Evolutionary conservation across 2,329 filamentous ascomycete species (phyloP).

Genomic region (Cercospora sp.): DNA sequence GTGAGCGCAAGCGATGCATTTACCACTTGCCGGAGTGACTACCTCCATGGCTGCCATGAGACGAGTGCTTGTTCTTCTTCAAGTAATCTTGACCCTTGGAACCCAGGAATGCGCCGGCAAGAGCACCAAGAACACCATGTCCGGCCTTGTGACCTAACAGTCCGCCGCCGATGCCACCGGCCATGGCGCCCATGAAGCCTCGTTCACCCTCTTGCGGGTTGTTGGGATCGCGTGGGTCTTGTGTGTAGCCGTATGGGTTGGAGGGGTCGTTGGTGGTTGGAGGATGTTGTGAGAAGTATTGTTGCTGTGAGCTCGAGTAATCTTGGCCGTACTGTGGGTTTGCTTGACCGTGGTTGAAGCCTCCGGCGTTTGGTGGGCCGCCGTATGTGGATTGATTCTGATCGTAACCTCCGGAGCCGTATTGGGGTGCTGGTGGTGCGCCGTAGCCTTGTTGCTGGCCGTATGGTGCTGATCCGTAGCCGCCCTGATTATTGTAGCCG

Average conservation of each 20-base stretch:
- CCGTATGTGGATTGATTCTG: conserved; percentile 19
- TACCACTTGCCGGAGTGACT: background rate
- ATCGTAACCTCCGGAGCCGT: conserved; percentile 28
- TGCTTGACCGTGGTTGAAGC: conserved; percentile 32
- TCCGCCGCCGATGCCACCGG: conserved; percentile 58
- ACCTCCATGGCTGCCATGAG: background rate
- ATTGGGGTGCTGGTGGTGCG: conserved; percentile 23
- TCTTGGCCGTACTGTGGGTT: conserved; percentile 29
- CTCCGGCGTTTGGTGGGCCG: conserved; percentile 33
- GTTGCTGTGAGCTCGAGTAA: conserved; percentile 23
- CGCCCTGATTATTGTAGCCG: conserved; percentile 27
- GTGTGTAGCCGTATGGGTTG: conserved; percentile 41
- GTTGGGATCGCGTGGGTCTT: conserved; percentile 42
- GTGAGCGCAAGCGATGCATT: background rate
- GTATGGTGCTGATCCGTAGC: conserved; percentile 28
- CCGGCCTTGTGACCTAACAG: conserved; percentile 58
- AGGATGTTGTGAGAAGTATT: conserved; percentile 27
- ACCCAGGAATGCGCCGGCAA: conserved; percentile 59
- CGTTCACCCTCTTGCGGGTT: conserved; percentile 56
- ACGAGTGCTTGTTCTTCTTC: conserved; percentile 42
- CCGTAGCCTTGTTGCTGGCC: conserved; percentile 31
- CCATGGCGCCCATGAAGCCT: conserved; percentile 58
- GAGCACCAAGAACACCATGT: conserved; percentile 56
- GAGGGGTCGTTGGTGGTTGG: conserved; percentile 37
- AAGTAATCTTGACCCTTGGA: conserved; percentile 51